These are phyloP conservation scores for Ophiostoma sp. DNA, from an alignment of 2,329 filamentous ascomycete genomes.

Conservation along the genomic window DNA sequence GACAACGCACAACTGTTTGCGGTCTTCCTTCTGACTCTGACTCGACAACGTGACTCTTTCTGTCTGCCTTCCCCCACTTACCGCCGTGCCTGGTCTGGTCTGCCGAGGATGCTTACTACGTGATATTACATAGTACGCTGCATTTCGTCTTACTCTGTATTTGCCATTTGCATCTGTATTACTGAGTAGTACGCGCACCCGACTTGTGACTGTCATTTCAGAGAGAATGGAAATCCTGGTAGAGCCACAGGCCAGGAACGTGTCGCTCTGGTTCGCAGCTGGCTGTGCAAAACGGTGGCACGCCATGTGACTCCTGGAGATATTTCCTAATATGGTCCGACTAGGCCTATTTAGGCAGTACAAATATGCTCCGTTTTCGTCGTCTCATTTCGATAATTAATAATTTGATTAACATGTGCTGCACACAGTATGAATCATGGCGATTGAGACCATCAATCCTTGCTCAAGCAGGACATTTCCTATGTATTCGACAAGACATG, in stretches of 20 bases:
- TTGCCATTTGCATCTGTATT: too few relatives aligned
- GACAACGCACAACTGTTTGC: neutral
- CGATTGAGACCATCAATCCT: slow-evolving; percentile 9
- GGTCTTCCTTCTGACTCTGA: neutral
- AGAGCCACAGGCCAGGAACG: neutral
- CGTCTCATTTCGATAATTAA: neutral
- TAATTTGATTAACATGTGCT: neutral
- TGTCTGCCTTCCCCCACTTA: neutral
- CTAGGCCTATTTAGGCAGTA: neutral
- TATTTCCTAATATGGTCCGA: neutral
- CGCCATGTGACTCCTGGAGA: neutral
- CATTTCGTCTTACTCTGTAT: too few relatives aligned
- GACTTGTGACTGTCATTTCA: neutral
- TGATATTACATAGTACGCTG: too few relatives aligned
- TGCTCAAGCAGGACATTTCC: neutral
- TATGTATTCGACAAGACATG: neutral
- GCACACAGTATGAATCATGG: slow-evolving; percentile 14
- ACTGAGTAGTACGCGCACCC: too few relatives aligned
- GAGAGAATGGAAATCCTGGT: neutral
- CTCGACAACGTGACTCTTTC: neutral
- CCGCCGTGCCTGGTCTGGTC: neutral
- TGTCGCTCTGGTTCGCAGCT: slow-evolving; percentile 2
- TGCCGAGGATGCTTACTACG: neutral
- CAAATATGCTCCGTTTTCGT: slow-evolving; percentile 2
- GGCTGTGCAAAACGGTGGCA: slow-evolving; percentile 2